Conservation (phyloP, 2,329 filamentous ascomycete genomes). For the Cladophialophora exuberans region DNA sequence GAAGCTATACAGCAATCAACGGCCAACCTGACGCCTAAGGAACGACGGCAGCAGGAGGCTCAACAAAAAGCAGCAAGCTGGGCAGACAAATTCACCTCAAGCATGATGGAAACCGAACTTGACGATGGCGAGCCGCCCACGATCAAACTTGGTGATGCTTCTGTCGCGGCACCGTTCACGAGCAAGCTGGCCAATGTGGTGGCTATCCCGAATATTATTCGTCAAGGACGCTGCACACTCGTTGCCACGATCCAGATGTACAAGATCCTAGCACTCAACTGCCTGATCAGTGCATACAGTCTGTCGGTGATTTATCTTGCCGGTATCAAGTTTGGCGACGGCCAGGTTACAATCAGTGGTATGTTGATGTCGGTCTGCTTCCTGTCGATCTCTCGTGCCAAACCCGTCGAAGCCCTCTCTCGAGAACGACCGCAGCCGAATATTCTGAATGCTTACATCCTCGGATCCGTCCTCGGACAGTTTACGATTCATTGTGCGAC, state of each 20-base stretch:
- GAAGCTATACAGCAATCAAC: constrained; percentile 59
- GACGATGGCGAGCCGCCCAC: constrained; percentile 90
- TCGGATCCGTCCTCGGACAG: constrained; percentile 94
- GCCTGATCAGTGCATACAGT: constrained; percentile 96
- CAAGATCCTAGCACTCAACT: constrained; percentile 98
- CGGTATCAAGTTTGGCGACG: constrained; percentile 98
- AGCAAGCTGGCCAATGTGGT: constrained; percentile 97
- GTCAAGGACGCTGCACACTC: constrained; percentile 94
- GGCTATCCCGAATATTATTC: constrained; percentile 96
- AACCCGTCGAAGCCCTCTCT: constrained; percentile 90
- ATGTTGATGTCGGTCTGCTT: constrained; percentile 99
- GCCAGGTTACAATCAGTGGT: constrained; percentile 96
- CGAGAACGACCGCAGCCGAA: constrained; percentile 98
- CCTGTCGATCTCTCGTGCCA: constrained; percentile 95
- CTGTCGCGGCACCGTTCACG: constrained; percentile 94
- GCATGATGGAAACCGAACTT: constrained; percentile 88
- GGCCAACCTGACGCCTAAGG: constrained; percentile 54
- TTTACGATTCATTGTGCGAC: constrained; percentile 95
- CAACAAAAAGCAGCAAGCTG: constrained; percentile 74
- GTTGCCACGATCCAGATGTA: constrained; percentile 99
- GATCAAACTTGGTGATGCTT: constrained; percentile 95
- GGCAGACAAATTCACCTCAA: constrained; percentile 81
- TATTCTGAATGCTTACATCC: constrained; percentile 99
- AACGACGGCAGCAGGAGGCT: constrained; percentile 59
- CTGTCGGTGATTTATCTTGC: constrained; percentile 94